phyloP scores from a whole-genome alignment of 768 basidiomycete species.

The Tremella mesenterica region DNA sequence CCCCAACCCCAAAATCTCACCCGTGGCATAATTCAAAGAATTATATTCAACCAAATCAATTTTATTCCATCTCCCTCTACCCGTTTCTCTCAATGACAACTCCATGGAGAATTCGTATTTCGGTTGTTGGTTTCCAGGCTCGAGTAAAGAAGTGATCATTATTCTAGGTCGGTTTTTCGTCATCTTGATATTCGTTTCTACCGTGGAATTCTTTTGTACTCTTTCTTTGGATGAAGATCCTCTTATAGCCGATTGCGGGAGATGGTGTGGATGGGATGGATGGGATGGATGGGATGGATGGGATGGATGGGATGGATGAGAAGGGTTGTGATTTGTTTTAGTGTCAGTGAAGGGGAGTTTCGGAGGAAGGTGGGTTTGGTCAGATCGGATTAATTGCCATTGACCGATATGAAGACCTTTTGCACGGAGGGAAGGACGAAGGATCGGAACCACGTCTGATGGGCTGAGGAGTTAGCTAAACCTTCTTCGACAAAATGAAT shows the following conservation, averaged over 20 bases:
- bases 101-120: conserved; percentile 46
- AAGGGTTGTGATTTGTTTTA: neutral
- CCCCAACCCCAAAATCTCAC: conserved; percentile 60
- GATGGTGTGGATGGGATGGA: neutral
- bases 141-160: conserved; percentile 32
- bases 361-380: conserved; percentile 3
- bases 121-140: conserved; percentile 32
- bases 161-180: too few relatives aligned
- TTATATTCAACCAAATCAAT: conserved; percentile 66
- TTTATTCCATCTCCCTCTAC: conserved; percentile 59
- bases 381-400: conserved; percentile 32
- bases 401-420: conserved; percentile 41
- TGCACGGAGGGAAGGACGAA: conserved; percentile 68
- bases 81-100: conserved; percentile 50
- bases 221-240: too few relatives aligned
- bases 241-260: too few relatives aligned
- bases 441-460: conserved; percentile 58
- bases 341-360: neutral
- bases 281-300: neutral
- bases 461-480: too few relatives aligned
- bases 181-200: too few relatives aligned
- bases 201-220: too few relatives aligned
- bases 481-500: too few relatives aligned
- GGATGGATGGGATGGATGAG: neutral
- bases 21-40: conserved; percentile 65